Percentiles rank a stretch among this genome's conserved stretches.
Conservation (phyloP, 2,329 filamentous ascomycete species). For the Colletotrichum sp. region DNA sequence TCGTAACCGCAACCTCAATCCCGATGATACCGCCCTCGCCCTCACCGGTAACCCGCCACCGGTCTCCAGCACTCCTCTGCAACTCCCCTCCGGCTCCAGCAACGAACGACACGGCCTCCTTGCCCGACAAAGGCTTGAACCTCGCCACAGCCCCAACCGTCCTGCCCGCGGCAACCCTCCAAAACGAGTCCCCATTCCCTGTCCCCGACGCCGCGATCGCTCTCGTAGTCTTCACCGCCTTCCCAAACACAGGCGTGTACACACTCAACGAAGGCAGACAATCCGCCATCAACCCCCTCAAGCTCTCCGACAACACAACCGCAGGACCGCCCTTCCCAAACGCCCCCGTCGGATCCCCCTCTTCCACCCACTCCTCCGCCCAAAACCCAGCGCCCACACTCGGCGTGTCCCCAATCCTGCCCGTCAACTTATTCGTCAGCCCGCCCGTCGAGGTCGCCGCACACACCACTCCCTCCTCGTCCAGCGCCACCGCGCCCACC, state of each 20-base stretch:
- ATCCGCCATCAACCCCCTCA: constrained; percentile 59
- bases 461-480: constrained; percentile 76
- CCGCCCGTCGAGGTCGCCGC: constrained; percentile 74
- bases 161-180: constrained; percentile 72
- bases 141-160: constrained; percentile 76
- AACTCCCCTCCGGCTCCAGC: constrained; percentile 76
- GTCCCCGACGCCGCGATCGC: constrained; percentile 74
- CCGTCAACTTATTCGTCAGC: constrained; percentile 87
- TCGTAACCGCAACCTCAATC: constrained; percentile 64
- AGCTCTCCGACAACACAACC: constrained; percentile 41
- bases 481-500: constrained; percentile 81
- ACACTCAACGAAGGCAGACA: constrained; percentile 59
- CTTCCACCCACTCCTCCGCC: constrained; percentile 81
- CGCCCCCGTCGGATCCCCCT: constrained; percentile 35
- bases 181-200: constrained; percentile 88
- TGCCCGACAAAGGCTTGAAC: constrained; percentile 59
- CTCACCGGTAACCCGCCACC: constrained; percentile 77
- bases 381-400: constrained; percentile 86
- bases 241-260: constrained; percentile 30
- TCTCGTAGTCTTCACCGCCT: constrained; percentile 38
- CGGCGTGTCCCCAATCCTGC: constrained; percentile 85
- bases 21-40: constrained; percentile 88
- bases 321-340: constrained; percentile 8
- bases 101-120: constrained; percentile 66
- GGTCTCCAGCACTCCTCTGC: constrained; percentile 72